Evolutionary conservation across 352 stramenopile species (phyloP), one percentile per base, ranked within the genome.

Genomic region (Aphanomyces astaci): DNA sequence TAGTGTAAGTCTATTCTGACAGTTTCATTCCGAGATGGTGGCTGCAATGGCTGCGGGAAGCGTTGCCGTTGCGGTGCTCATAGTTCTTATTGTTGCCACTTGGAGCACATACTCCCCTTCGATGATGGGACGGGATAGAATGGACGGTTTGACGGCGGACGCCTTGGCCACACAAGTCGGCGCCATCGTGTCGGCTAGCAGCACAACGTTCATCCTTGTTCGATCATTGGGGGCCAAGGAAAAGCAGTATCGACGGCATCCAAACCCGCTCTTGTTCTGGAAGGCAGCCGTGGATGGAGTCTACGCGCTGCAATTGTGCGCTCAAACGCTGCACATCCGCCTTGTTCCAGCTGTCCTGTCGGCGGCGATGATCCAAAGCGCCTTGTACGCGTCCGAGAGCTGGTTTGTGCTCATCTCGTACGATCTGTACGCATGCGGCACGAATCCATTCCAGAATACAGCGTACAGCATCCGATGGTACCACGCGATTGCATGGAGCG

Each of bases 381-480:
- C 80, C 57, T 80, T 73, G 56, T 89, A 90, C 67, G 79, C 82
- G 63, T 92, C 84, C 74, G 84, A 92, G 73, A 92, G 86, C 72
- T 95, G 86, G 83, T 94, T 96, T 68, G 76, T 95, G 48, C 84
- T 77, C 66, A 90, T 96, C 79, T 82, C 88, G 11, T 81, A 93
- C 24, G 89, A 94, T 49, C 63, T 96, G 40, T 91, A 93, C 68
- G 80, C 90, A 52, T 90, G 83, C 71, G 80, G 81, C 22, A 95
- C 86, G 17, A 95, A 95, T 68, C 88, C 88, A 46, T 96, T 96
- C 73, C 90, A 82, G 46, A 93, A 94, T 64, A 78, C 90, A 54
- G 76, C 81, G 67, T 72, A 79, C 24, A 94, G 88, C 66, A 72
- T 88, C 65, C 75, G 77, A 19, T 78, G 74, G 60, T 95, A 92